Percentiles rank a stretch among this genome's conserved stretches.
Conservation (phyloP, 2,329 filamentous ascomycete genomes). For the Capronia epimyces region DNA sequence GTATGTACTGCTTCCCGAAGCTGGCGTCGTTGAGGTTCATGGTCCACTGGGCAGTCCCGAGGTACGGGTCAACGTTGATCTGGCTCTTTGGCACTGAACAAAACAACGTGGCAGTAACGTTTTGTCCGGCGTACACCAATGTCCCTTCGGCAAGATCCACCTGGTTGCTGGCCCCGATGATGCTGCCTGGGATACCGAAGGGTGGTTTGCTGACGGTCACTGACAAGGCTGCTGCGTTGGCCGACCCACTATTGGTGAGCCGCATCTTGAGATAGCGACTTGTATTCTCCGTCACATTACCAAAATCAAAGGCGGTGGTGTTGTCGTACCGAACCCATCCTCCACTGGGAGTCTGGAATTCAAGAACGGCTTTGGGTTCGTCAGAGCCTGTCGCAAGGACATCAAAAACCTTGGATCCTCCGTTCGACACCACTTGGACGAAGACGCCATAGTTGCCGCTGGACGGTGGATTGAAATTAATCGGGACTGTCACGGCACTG, state of each 20-base stretch:
- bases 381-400: slow-evolving; percentile 49
- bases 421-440: slow-evolving; percentile 47
- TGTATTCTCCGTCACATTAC: slow-evolving; percentile 51
- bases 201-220: slow-evolving; percentile 59
- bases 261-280: slow-evolving; percentile 48
- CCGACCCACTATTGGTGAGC: slow-evolving; percentile 50
- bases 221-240: slow-evolving; percentile 47
- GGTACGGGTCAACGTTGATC: slow-evolving; percentile 51
- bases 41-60: slow-evolving; percentile 42
- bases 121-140: slow-evolving; percentile 46
- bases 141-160: slow-evolving; percentile 56
- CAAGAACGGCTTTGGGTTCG: slow-evolving; percentile 47
- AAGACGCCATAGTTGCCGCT: slow-evolving; percentile 49
- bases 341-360: slow-evolving; percentile 52
- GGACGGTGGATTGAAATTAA: slow-evolving; percentile 35
- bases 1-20: slow-evolving; percentile 33
- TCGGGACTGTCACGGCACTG: slow-evolving; percentile 26
- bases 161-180: slow-evolving; percentile 52
- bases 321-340: slow-evolving; percentile 48
- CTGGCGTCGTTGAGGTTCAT: slow-evolving; percentile 41
- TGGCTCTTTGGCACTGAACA: slow-evolving; percentile 54
- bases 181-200: slow-evolving; percentile 48
- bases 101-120: slow-evolving; percentile 48
- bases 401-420: slow-evolving; percentile 47
- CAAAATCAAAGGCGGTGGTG: slow-evolving; percentile 49